A percentile compares a stretch with the other conserved stretches of the same genome.
These are phyloP conservation scores for Oryza longistaminata DNA, from an alignment of 176 grass and related monocot species.

Conservation along the genomic window DNA sequence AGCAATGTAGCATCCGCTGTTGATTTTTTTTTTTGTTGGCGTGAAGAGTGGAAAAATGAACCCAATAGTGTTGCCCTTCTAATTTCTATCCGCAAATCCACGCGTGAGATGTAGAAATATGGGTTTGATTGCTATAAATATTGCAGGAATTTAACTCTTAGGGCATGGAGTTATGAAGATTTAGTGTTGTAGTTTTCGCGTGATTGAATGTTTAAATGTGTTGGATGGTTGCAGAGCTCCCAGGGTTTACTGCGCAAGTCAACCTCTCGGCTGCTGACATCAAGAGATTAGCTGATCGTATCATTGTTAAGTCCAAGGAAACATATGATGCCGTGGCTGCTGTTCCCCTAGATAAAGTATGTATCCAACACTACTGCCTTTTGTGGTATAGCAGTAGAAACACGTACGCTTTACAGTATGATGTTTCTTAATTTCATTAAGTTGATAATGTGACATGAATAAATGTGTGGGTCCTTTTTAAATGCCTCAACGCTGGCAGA, in stretches of 20 bases:
- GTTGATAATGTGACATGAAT: neutral
- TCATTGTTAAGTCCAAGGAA: slow-evolving; percentile 81
- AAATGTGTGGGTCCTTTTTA: neutral
- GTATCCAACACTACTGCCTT: slow-evolving; percentile 6
- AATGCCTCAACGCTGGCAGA: neutral
- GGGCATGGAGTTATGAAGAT: neutral
- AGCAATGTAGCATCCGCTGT: slow-evolving; percentile 21
- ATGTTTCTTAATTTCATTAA: neutral
- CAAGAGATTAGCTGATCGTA: slow-evolving; percentile 59
- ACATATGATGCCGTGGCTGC: slow-evolving; percentile 79
- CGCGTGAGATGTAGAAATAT: neutral
- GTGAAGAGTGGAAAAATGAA: neutral
- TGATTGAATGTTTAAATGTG: neutral
- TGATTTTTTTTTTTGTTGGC: neutral
- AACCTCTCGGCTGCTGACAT: slow-evolving; percentile 73
- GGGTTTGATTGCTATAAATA: neutral
- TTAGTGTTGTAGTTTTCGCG: neutral
- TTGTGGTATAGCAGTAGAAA: neutral
- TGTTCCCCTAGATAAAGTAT: slow-evolving; percentile 82
- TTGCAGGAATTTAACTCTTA: neutral
- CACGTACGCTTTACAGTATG: neutral
- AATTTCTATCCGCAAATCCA: neutral
- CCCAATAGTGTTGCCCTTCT: neutral
- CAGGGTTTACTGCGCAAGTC: slow-evolving; percentile 62
- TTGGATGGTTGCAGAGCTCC: slow-evolving; percentile 56